phyloP scores from a whole-genome alignment of 805 yeast species.

The Lachancea dasiensis region DNA sequence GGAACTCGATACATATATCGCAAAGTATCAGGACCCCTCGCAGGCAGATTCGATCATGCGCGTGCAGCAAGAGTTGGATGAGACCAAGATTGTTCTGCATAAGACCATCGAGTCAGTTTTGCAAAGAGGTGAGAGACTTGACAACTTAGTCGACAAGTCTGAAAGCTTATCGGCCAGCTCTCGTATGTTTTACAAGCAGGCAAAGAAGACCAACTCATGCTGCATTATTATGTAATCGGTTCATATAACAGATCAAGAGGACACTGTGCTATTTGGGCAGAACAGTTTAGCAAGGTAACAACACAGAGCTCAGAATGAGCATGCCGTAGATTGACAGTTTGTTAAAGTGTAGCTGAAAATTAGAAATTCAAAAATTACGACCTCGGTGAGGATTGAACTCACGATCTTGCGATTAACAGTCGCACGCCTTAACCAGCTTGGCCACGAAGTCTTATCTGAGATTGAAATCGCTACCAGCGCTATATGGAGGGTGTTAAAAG shows the following conservation, averaged over 20 bases:
- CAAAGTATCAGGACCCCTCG: constrained; percentile 90
- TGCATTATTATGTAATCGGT: constrained; percentile 57
- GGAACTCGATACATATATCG: constrained; percentile 61
- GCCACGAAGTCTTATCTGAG: constrained; percentile 42
- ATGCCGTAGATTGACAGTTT: background rate
- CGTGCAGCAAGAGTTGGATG: constrained; percentile 96
- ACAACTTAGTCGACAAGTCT: constrained; percentile 88
- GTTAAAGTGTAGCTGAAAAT: background rate
- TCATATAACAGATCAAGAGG: background rate
- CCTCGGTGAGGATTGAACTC: constrained; percentile 57
- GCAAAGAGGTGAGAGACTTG: constrained; percentile 95
- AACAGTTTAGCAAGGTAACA: too few species aligned
- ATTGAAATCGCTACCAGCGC: background rate
- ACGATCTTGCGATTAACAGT: constrained; percentile 61
- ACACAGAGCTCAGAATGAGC: too few species aligned
- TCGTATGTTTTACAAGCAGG: constrained; percentile 93
- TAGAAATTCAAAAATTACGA: constrained; percentile 27
- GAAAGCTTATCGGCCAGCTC: constrained; percentile 86
- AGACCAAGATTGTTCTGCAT: constrained; percentile 92
- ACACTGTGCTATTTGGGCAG: background rate
- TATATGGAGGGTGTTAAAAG: too few species aligned
- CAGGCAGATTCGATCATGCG: constrained; percentile 96
- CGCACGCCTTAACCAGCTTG: constrained; percentile 60
- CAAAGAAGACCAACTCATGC: constrained; percentile 90
- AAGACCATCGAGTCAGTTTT: constrained; percentile 91